Conservation (phyloP, 2,329 filamentous ascomycete species). For the Hypomyces perniciosus region DNA sequence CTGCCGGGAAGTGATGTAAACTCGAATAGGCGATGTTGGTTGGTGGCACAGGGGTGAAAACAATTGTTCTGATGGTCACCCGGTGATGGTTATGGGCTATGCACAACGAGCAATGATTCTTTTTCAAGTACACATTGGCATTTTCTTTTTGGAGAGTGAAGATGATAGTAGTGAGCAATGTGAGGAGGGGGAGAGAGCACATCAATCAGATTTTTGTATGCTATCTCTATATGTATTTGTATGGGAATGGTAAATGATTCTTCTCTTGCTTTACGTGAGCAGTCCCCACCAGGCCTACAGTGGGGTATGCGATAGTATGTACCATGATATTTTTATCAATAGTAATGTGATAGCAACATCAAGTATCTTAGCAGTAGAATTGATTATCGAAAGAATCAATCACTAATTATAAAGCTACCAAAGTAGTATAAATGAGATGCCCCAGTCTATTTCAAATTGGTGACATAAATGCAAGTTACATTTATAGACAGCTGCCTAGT, state of each 20-base stretch:
- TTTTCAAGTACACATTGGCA: not conserved
- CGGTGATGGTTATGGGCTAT: not conserved
- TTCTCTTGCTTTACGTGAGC: not conserved
- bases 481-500: no score
- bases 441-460: no score
- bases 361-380: no score
- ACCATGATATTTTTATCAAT: not conserved
- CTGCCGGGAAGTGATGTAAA: no score
- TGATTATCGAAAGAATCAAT: no score
- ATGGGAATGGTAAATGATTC: not conserved
- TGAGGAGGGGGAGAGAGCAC: not conserved
- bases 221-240: slow-evolving; percentile 11
- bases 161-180: not conserved
- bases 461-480: no score
- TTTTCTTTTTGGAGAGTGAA: not conserved
- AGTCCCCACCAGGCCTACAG: no score
- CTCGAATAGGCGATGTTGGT: not conserved
- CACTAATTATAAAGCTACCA: no score
- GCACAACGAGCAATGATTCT: not conserved
- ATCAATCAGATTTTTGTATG: slow-evolving; percentile 2
- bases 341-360: no score
- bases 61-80: not conserved
- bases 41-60: slow-evolving; percentile 1
- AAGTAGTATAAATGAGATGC: no score
- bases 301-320: slow-evolving; percentile 2